A percentile compares a stretch with the other conserved stretches of the same genome.
Evolutionary conservation across 2,329 filamentous ascomycete genomes (phyloP).

Genomic region (Diaporthe nobilis): DNA sequence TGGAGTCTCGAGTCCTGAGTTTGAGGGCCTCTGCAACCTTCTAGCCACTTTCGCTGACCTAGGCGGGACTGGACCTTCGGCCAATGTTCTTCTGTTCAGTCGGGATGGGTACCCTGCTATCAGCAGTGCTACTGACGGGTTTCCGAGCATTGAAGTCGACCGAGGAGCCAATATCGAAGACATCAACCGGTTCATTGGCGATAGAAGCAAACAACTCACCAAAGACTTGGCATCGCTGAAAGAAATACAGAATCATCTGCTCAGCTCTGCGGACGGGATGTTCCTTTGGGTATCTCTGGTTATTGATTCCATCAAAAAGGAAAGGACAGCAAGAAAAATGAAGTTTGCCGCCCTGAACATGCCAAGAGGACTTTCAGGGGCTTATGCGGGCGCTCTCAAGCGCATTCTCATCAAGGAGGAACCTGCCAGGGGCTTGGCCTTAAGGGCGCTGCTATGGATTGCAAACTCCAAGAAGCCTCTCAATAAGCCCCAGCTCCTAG

Average conservation of each 20-base stretch:
- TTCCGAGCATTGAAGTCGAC: conserved; percentile 25
- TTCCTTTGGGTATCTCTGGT: conserved; percentile 17
- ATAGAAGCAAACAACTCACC: conserved; percentile 9
- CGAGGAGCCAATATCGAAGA: conserved; percentile 6
- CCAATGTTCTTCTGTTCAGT: conserved; percentile 5
- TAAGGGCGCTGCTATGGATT: background rate
- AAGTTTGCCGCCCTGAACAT: conserved; percentile 6
- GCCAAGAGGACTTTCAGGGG: background rate
- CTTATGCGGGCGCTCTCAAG: background rate
- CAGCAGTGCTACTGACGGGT: background rate
- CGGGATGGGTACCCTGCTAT: conserved; percentile 1
- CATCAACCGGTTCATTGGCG: conserved; percentile 19
- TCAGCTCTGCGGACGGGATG: background rate
- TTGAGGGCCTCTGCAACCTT: conserved; percentile 6
- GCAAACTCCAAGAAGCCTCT: conserved; percentile 12
- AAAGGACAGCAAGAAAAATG: conserved; percentile 30
- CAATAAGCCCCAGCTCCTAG: conserved; percentile 6
- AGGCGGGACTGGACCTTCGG: background rate
- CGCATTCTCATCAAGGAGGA: background rate
- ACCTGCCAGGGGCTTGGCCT: background rate
- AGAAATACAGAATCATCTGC: conserved; percentile 8
- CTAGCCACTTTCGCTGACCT: background rate
- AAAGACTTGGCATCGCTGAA: background rate
- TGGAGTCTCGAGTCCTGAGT: conserved; percentile 2
- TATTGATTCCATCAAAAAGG: conserved; percentile 19